These are phyloP conservation scores for Metarhizium anisopliae DNA, from an alignment of 2,329 filamentous ascomycete species.

Conservation along the genomic window DNA sequence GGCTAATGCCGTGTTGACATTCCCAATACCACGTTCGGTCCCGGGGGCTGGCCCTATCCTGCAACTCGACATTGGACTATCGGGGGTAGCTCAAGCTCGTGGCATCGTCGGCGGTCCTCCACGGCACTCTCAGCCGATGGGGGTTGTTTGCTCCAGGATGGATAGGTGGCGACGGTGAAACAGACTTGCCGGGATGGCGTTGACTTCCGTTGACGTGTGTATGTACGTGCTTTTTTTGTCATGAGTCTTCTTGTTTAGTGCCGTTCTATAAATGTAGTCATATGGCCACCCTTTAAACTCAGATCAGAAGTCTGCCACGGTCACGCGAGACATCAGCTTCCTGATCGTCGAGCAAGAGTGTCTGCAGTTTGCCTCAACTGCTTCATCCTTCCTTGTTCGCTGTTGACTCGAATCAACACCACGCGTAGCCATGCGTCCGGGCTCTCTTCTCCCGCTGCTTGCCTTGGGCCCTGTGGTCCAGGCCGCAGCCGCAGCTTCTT, in stretches of 20 bases:
- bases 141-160: background rate
- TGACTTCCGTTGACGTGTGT: background rate
- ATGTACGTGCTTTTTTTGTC: background rate
- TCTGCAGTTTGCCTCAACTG: background rate
- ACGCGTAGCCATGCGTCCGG: conserved; percentile 8
- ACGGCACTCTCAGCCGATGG: background rate
- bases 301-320: background rate
- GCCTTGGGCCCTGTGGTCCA: conserved; percentile 8
- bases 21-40: background rate
- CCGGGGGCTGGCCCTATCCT: background rate
- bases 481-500: background rate
- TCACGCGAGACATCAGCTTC: background rate
- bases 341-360: background rate
- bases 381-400: background rate
- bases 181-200: background rate
- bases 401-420: background rate
- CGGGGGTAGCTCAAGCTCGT: background rate
- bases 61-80: background rate
- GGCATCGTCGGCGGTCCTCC: background rate
- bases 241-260: background rate
- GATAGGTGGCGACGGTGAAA: background rate
- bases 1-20: background rate
- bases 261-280: background rate
- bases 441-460: conserved; percentile 9
- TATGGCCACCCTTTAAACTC: background rate